Evolutionary conservation across 768 basidiomycete genomes (phyloP).

Genomic region (Coprinopsis strossmayeri): DNA sequence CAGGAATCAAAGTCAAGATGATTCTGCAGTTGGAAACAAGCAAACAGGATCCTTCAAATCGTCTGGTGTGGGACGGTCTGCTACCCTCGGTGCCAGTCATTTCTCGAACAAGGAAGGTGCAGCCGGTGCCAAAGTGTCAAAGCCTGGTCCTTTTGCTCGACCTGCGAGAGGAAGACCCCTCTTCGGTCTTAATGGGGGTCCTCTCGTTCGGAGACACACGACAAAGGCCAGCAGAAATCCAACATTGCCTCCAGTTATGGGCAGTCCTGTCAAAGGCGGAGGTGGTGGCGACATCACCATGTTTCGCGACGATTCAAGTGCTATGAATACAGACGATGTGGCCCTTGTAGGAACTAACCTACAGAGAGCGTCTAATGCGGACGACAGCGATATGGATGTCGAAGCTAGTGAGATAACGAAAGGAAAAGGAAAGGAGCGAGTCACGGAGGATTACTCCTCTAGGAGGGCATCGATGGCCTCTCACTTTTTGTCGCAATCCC

Average conservation of each 20-base stretch:
- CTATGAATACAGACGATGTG: slow-evolving; percentile 11
- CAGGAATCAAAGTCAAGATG: slow-evolving; percentile 16
- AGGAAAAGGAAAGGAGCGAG: slow-evolving; percentile 30
- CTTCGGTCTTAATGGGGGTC: slow-evolving; percentile 18
- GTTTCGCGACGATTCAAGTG: slow-evolving; percentile 14
- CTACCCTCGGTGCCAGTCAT: slow-evolving; percentile 4
- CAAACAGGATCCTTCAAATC: slow-evolving; percentile 10
- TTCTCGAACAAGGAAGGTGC: slow-evolving; percentile 5
- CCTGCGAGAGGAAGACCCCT: slow-evolving; percentile 16
- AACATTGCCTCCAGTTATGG: slow-evolving; percentile 38
- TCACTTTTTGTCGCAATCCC: slow-evolving; percentile 56
- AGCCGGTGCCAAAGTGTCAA: not conserved
- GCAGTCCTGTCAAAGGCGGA: slow-evolving; percentile 42
- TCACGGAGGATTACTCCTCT: slow-evolving; percentile 31
- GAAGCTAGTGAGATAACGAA: slow-evolving; percentile 15
- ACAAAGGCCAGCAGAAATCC: slow-evolving; percentile 41
- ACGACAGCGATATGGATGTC: slow-evolving; percentile 9
- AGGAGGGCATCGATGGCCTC: slow-evolving; percentile 53
- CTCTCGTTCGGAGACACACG: slow-evolving; percentile 20
- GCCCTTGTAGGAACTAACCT: slow-evolving; percentile 1
- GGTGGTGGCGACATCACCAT: slow-evolving; percentile 15
- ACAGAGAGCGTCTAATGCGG: slow-evolving; percentile 1
- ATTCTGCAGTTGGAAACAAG: slow-evolving; percentile 13
- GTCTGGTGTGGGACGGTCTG: slow-evolving; percentile 12
- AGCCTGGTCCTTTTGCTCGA: slow-evolving; percentile 14